These are phyloP conservation scores for Stemphylium lycopersici DNA, from an alignment of 2,329 filamentous ascomycete genomes.

Conservation along the genomic window DNA sequence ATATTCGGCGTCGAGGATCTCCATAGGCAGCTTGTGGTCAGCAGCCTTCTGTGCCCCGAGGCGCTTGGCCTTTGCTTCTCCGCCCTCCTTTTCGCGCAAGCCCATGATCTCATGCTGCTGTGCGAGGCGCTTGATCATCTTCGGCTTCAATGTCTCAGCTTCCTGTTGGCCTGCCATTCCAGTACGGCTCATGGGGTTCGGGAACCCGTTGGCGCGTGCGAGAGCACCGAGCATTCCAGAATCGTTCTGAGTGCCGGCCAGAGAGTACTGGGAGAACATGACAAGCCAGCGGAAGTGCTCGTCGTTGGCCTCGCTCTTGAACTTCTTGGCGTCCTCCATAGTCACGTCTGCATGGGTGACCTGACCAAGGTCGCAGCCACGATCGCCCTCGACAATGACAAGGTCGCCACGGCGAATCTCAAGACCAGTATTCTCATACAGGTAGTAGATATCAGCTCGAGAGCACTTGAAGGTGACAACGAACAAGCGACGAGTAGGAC, in stretches of 20 bases:
- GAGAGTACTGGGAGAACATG: constrained; percentile 81
- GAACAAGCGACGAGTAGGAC: constrained; percentile 62
- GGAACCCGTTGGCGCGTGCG: constrained; percentile 41
- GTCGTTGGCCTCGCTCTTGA: constrained; percentile 90
- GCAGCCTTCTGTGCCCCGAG: constrained; percentile 96
- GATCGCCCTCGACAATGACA: constrained; percentile 96
- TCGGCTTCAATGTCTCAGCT: constrained; percentile 79
- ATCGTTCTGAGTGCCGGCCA: constrained; percentile 40
- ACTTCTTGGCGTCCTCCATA: constrained; percentile 83
- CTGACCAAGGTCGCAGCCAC: constrained; percentile 92
- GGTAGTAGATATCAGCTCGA: constrained; percentile 93
- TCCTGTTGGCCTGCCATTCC: constrained; percentile 53
- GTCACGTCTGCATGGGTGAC: constrained; percentile 88
- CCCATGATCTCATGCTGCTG: constrained; percentile 88
- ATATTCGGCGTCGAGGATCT: constrained; percentile 97
- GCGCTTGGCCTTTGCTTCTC: constrained; percentile 95
- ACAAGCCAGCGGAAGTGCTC: constrained; percentile 98
- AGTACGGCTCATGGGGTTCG: constrained; percentile 47
- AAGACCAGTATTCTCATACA: constrained; percentile 92
- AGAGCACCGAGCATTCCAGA: constrained; percentile 59
- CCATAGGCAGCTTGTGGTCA: constrained; percentile 95
- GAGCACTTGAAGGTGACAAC: constrained; percentile 97
- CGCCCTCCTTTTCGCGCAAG: constrained; percentile 93
- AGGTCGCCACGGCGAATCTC: constrained; percentile 89
- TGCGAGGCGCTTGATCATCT: constrained; percentile 94